Conservation (phyloP, 2,329 filamentous ascomycete species). For the Neofusicoccum sp. region DNA sequence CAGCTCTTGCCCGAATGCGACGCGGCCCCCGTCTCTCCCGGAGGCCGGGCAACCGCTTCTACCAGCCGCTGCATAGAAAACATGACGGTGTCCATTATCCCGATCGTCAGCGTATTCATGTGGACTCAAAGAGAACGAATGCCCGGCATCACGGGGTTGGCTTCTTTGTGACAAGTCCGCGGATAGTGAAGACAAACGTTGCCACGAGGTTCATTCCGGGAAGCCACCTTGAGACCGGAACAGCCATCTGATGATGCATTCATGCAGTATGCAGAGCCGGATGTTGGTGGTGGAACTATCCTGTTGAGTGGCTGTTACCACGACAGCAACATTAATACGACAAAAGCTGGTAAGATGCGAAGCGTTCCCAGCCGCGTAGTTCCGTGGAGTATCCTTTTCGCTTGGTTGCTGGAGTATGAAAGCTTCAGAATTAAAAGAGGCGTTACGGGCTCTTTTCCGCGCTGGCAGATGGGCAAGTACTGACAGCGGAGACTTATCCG, state of each 20-base stretch:
- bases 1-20: conserved; percentile 30
- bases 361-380: too few species aligned
- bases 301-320: conserved; percentile 23
- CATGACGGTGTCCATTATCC: neutral
- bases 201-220: neutral
- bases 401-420: too few species aligned
- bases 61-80: neutral
- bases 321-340: conserved; percentile 13
- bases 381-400: too few species aligned
- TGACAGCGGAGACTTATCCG: too few species aligned
- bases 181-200: neutral
- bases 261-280: conserved; percentile 18
- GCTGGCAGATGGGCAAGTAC: too few species aligned
- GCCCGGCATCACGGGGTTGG: neutral
- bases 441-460: too few species aligned
- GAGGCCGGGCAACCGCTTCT: neutral
- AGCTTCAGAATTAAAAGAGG: too few species aligned
- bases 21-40: too few species aligned
- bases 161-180: neutral
- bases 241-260: conserved; percentile 15
- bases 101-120: neutral
- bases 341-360: neutral
- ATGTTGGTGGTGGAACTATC: conserved; percentile 23
- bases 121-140: neutral
- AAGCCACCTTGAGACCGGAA: neutral